A percentile compares a stretch with the other conserved stretches of the same genome.
phyloP scores from a whole-genome alignment of 129 eudicot species.

The Sambucus nigra region DNA sequence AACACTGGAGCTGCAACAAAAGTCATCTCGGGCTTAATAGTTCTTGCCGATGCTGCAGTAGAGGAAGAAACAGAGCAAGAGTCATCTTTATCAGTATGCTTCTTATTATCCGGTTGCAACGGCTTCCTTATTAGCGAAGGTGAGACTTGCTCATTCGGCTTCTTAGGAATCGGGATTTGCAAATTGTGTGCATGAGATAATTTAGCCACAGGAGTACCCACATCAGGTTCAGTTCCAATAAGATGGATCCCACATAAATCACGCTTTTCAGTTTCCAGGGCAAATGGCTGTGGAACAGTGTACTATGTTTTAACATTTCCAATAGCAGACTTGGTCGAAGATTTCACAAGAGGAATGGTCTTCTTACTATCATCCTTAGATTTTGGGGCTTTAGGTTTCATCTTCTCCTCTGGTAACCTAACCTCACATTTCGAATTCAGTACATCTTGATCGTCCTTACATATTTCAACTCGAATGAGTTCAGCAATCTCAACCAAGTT shows the following conservation, averaged over 20 bases:
- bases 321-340: conserved; percentile 28
- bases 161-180: conserved; percentile 18
- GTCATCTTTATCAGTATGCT: conserved; percentile 73
- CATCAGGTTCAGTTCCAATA: conserved; percentile 27
- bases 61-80: conserved; percentile 54
- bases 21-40: conserved; percentile 36
- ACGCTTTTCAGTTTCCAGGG: conserved; percentile 85
- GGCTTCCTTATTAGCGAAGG: conserved; percentile 53
- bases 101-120: conserved; percentile 73
- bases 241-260: conserved; percentile 51
- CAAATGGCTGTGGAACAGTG: conserved; percentile 67
- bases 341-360: conserved; percentile 24
- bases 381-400: conserved; percentile 30
- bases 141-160: conserved; percentile 31
- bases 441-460: conserved; percentile 18
- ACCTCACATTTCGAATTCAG: conserved; percentile 15
- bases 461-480: conserved; percentile 12
- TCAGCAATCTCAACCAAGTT: conserved; percentile 21
- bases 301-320: conserved; percentile 47
- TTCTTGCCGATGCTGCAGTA: conserved; percentile 39
- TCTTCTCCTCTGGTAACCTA: conserved; percentile 31
- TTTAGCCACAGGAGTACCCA: conserved; percentile 31
- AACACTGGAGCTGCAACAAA: conserved; percentile 70
- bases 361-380: conserved; percentile 27
- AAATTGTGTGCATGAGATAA: conserved; percentile 23